phyloP scores from a whole-genome alignment of 768 basidiomycete species.

The Boletus reticuloceps region DNA sequence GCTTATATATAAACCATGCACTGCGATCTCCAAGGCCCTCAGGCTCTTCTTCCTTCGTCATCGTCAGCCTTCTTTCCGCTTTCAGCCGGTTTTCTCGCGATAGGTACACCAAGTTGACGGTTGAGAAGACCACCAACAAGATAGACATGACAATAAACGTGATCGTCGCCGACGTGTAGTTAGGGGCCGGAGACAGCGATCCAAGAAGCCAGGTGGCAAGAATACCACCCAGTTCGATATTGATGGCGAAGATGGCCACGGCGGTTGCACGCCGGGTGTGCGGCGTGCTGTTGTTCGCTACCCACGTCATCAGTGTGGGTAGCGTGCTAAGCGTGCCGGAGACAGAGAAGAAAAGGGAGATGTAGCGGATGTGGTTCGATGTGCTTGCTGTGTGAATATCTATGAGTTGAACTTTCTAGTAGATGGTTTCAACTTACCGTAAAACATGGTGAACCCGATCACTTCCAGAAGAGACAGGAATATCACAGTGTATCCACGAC shows the following conservation, averaged over 20 bases:
- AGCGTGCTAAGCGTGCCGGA: conserved; percentile 42
- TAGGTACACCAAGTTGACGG: background rate
- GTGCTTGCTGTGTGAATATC: conserved; percentile 9
- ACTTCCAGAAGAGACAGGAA: conserved; percentile 41
- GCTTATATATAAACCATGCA: conserved; percentile 53
- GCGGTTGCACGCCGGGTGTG: background rate
- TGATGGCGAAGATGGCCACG: background rate
- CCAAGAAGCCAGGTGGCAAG: conserved; percentile 4
- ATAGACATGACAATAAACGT: background rate
- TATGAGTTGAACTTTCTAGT: background rate
- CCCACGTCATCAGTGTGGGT: background rate
- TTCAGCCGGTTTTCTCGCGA: background rate
- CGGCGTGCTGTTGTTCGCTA: conserved; percentile 2
- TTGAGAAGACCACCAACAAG: background rate
- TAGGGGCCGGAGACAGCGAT: background rate
- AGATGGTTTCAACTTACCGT: conserved; percentile 35
- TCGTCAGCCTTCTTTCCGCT: conserved; percentile 28
- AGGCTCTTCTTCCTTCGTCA: conserved; percentile 35
- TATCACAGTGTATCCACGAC: conserved; percentile 48
- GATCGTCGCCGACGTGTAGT: background rate
- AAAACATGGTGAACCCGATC: conserved; percentile 56
- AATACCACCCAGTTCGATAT: background rate
- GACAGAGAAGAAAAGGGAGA: conserved; percentile 54
- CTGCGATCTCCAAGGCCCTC: conserved; percentile 46
- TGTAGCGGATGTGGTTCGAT: conserved; percentile 47